Base-by-base conservation (phyloP, 805 yeast species). In the Cyberlindnera meyerae region DNA sequence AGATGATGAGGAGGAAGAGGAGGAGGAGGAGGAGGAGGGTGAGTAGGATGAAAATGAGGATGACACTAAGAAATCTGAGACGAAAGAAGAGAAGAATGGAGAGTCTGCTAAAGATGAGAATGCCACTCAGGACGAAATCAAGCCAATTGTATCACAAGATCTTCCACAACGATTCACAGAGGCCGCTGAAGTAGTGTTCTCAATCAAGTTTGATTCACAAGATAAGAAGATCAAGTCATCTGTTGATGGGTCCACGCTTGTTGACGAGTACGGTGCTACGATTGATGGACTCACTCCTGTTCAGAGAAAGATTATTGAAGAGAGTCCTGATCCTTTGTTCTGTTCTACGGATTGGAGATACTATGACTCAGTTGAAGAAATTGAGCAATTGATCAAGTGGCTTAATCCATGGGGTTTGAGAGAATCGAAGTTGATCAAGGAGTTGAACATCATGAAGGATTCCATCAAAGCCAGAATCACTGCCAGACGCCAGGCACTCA, bases 381-480 rank as follows among this genome's bases (percentile, higher is more conserved):
- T 87, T 22, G 74, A 72, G 2, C 54, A 54, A 11, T 53, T 89
- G 18, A 40, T 79, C 8, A 55, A 60, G n/a, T 82, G 90, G 86
- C 63, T 88, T 33, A 79, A 82, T 47, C 77, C 75, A 4, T 76
- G 80, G 71, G 96, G 96, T 3, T 65, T 63, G 34, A 63, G 95
- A 31, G 97, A 88, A 52, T 68, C 77, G 13, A 67, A 63, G 25
- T 66, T 89, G 31, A 62, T 75, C 27, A 81, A 79, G 47, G 94
- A 83, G 48, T 55, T 85, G 29, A 54, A 61, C 7, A 58, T 61
- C 4, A 67, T 77, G 17, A 70, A 73, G 44, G 81, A 74, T 9
- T 69, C 72, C 13, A 67, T 83, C 17, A 54, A 55, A 24, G 59
- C 67, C 11, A 74, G 87, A 47, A 73, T 84, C 47, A 63, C 57